Percentiles rank a stretch among this genome's conserved stretches.
These are phyloP conservation scores for Verticillium longisporum DNA, from an alignment of 2,329 filamentous ascomycete species.

Conservation along the genomic window DNA sequence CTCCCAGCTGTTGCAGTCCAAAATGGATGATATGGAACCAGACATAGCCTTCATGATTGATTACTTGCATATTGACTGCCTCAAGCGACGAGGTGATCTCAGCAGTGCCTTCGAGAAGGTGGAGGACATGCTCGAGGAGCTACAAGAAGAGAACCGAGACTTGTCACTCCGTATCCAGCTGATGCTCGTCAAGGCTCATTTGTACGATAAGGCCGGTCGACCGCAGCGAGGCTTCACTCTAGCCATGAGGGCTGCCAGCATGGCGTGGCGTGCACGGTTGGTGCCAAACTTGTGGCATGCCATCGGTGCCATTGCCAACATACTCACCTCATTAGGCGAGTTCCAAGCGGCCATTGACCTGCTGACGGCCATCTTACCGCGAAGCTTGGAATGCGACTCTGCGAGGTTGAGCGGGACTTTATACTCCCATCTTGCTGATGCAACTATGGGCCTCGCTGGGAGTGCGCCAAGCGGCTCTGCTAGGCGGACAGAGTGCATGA, in stretches of 20 bases:
- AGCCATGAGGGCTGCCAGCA: slow-evolving; percentile 65
- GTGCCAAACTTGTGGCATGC: slow-evolving; percentile 68
- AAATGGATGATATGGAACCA: slow-evolving; percentile 41
- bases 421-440: slow-evolving; percentile 67
- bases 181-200: slow-evolving; percentile 63
- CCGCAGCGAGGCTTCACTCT: slow-evolving; percentile 72
- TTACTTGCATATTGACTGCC: slow-evolving; percentile 43
- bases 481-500: slow-evolving; percentile 49
- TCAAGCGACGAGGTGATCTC: slow-evolving; percentile 40
- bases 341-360: slow-evolving; percentile 61
- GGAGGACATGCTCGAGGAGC: slow-evolving; percentile 32
- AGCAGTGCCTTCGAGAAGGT: slow-evolving; percentile 41
- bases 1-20: slow-evolving; percentile 45
- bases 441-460: slow-evolving; percentile 71
- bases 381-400: slow-evolving; percentile 66
- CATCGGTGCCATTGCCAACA: slow-evolving; percentile 57
- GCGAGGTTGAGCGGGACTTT: slow-evolving; percentile 55
- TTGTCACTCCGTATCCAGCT: slow-evolving; percentile 63
- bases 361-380: slow-evolving; percentile 64
- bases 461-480: slow-evolving; percentile 31
- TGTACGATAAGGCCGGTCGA: slow-evolving; percentile 62
- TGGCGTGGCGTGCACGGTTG: slow-evolving; percentile 63
- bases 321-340: slow-evolving; percentile 64
- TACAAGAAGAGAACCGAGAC: slow-evolving; percentile 39
- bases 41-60: slow-evolving; percentile 46